Evolutionary conservation across 2,329 filamentous ascomycete genomes (phyloP), one percentile per base, ranked within the genome.

Genomic region (Botryotinia narcissicola): DNA sequence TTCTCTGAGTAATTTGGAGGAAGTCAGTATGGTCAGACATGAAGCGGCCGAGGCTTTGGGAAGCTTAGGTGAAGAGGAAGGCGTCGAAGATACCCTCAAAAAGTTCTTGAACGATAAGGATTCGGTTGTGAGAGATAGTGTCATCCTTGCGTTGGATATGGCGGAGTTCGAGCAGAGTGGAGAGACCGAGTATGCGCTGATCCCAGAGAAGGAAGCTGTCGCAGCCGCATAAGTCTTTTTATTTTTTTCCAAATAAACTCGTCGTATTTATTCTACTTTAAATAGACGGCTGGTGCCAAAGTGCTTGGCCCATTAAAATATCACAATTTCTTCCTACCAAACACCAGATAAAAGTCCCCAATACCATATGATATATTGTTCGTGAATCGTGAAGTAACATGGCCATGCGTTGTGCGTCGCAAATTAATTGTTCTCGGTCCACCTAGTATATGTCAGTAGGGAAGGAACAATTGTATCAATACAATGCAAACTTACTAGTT

Each of bases 41-140:
- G 96, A 99, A 84, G 97, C 96, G 67, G 96, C 97, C 1, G 96
- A 99, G 84, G 96, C 96, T 37, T 89, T 99, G 40, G 96, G 96
- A 40, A 97, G 95, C 80, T 87, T 99, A 46, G 97, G 96, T 37
- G 94, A 97, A 35, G 95, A 98, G 83, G 92, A 94, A 66, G 95
- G 95, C 32, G 96, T 99, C 20, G 95, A 98, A 81, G 93, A 94
- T 73, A 92, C 90, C 6, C 82, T 99, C 80, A 93, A 89, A 83
- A 87, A 86, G 76, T 98, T 98, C 84, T 84, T 98, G 77, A 85
- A 97, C 76, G 97, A 99, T 82, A 90, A 94, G 75, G 95, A 98
- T 83, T 90, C 93, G 82, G 95, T 99, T 9, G 96, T 99, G 60
- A 90, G 94, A 74, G 96, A 99, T 81, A 98, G 95, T 82, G 91